phyloP scores from a whole-genome alignment of 257 asterid genomes.

The Przewalskia tangutica region DNA sequence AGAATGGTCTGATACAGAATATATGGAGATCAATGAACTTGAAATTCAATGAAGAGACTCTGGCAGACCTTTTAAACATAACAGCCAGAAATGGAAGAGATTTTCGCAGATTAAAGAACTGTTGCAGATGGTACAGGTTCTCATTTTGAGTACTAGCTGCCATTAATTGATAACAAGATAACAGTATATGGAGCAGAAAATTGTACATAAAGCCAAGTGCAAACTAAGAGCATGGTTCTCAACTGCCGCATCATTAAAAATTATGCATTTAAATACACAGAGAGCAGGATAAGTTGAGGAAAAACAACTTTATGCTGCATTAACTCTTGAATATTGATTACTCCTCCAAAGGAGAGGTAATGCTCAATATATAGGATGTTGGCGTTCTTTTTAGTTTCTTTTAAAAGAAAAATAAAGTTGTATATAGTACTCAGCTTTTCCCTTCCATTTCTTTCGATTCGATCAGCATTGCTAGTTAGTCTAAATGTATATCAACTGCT shows the following conservation, averaged over 20 bases:
- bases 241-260: not conserved
- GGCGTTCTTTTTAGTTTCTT: not conserved
- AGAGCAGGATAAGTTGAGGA: not conserved
- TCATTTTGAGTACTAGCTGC: slow-evolving; percentile 2
- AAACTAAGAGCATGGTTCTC: not conserved
- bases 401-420: not conserved
- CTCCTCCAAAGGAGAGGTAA: not conserved
- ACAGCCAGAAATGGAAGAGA: slow-evolving; percentile 21
- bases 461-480: not conserved
- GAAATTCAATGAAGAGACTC: slow-evolving; percentile 10
- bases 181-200: not conserved
- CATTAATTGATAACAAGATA: not conserved
- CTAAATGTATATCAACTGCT: not conserved
- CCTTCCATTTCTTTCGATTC: not conserved
- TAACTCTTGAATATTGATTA: not conserved
- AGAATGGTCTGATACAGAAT: slow-evolving; percentile 37
- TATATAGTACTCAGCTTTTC: not conserved
- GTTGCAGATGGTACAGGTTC: not conserved
- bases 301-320: too few species aligned
- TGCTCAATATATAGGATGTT: not conserved
- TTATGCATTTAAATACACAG: not conserved
- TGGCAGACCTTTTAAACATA: not conserved
- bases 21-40: slow-evolving; percentile 17
- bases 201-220: slow-evolving; percentile 1
- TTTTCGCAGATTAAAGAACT: slow-evolving; percentile 18